phyloP scores from a whole-genome alignment of 805 yeast species.

The Cyberlindnera nakhonratchasimensis region DNA sequence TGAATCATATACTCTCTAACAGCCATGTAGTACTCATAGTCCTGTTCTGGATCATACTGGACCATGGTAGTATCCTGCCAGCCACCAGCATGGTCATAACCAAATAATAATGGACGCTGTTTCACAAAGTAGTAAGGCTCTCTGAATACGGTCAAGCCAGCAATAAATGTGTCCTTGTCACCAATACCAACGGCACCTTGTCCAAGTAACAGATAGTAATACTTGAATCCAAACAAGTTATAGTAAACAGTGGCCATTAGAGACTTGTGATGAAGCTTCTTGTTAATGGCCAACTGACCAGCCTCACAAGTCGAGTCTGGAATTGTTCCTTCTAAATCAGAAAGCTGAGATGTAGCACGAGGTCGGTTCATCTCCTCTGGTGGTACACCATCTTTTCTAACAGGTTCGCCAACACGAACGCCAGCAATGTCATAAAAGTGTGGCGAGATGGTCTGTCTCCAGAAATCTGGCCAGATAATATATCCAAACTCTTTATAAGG shows the following conservation, averaged over 20 bases:
- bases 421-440: constrained; percentile 50
- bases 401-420: constrained; percentile 37
- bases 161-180: constrained; percentile 69
- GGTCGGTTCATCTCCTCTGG: constrained; percentile 44
- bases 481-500: constrained; percentile 43
- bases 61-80: constrained; percentile 31
- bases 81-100: constrained; percentile 24
- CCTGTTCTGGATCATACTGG: constrained; percentile 29
- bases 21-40: constrained; percentile 23
- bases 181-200: constrained; percentile 82
- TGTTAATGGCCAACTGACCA: constrained; percentile 66
- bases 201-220: constrained; percentile 64
- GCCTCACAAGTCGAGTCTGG: constrained; percentile 74
- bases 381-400: constrained; percentile 35
- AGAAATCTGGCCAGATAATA: constrained; percentile 67
- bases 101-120: constrained; percentile 26
- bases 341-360: constrained; percentile 37
- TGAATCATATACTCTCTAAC: constrained; percentile 20
- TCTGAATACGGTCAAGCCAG: constrained; percentile 27
- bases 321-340: constrained; percentile 58
- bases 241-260: constrained; percentile 60
- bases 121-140: constrained; percentile 27
- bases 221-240: constrained; percentile 62
- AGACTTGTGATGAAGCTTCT: constrained; percentile 53
- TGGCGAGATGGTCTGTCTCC: constrained; percentile 68